Evolutionary conservation across 805 yeast genomes (phyloP), one percentile per base, ranked within the genome.

Genomic region (Candida wancherniae): DNA sequence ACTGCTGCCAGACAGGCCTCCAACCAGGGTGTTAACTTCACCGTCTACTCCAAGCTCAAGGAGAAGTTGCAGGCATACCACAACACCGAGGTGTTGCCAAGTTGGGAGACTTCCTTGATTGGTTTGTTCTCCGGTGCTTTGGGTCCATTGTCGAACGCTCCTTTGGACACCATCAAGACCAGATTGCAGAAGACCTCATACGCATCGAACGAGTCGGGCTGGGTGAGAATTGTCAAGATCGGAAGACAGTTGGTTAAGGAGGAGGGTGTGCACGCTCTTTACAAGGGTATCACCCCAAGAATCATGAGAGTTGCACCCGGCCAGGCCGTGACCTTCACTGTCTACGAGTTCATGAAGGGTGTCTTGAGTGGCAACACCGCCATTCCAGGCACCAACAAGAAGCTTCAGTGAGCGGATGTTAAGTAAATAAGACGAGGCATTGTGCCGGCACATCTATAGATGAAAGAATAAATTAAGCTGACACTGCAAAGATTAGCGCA

Each of bases 301-400:
- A 90, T 90, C 48, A 88, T 90, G 94, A 82, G 98, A 67, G 98
- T 90, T 31, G 98, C 98, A 9, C 97, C 98, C 15, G 98, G 98
- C 40, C 98, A 90, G 66, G 97, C 97, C 34, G 97, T 90, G 35
- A 92, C 97, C 11, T 90, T 90, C 67, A 92, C 97, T 6, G 95
- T 92, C 25, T 90, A 90, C 61, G 98, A 90, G 66, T 81, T 71
- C 54, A 83, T 86, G 56, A 82, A 87, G 60, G 75, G 70, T 14
- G 65, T 69, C 29, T 71, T 88, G 56, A 53, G 37, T 22, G 67
- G 67, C 29, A 57, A 53, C 30, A 39, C 41, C 5, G 30, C 49
- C 14, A 29, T 44, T 15, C 44, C 44, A 13, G 42, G 43, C n/a
- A 36, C 42, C 26, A 28, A 25, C 28, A 42, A 44, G 35, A 50